Conservation (phyloP, 805 yeast species). For the Pichia kluyveri region DNA sequence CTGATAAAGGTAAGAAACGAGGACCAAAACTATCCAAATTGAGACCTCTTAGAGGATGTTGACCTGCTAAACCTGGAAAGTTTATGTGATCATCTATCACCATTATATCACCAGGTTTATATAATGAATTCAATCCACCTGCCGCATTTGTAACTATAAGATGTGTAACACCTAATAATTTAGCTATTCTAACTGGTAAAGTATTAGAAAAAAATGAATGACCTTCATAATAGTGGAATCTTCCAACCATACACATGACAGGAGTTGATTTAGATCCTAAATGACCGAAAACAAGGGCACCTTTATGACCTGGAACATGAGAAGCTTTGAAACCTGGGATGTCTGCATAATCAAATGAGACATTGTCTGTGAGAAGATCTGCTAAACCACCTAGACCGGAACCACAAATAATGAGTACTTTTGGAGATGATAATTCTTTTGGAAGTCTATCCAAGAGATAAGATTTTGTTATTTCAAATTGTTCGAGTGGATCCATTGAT, state of each 20-base stretch:
- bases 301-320: conserved; percentile 88
- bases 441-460: no score
- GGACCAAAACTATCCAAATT: conserved; percentile 76
- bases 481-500: conserved; percentile 1
- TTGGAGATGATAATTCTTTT: conserved; percentile 32
- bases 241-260: conserved; percentile 88
- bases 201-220: conserved; percentile 74
- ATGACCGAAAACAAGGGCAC: conserved; percentile 68
- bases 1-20: conserved; percentile 79
- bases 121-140: conserved; percentile 69
- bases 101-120: conserved; percentile 84
- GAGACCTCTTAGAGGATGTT: conserved; percentile 81
- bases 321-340: conserved; percentile 78
- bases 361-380: conserved; percentile 31
- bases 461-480: conserved; percentile 9
- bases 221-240: conserved; percentile 91
- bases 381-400: conserved; percentile 90
- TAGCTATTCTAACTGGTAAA: conserved; percentile 75
- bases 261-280: conserved; percentile 65
- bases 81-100: conserved; percentile 82
- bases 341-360: conserved; percentile 49
- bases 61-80: conserved; percentile 84
- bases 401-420: conserved; percentile 80
- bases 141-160: conserved; percentile 93
- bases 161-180: conserved; percentile 47